phyloP scores from a whole-genome alignment of 331 rosid species.

The Pyrus hybrid region DNA sequence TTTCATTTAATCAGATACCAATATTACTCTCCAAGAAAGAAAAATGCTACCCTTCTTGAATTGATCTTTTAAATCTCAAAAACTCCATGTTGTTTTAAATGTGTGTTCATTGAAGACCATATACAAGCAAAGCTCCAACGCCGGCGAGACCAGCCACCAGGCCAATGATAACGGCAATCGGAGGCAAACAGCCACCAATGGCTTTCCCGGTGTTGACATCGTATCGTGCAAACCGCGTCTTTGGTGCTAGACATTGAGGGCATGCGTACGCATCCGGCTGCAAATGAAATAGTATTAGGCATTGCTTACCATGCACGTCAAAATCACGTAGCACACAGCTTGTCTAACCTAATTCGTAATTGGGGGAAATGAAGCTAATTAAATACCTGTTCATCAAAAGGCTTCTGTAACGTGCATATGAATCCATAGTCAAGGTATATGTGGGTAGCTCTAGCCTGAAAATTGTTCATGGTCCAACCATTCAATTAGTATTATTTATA shows the following conservation, averaged over 20 bases:
- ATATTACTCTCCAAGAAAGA: too few relatives aligned
- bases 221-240: slow-evolving; percentile 80
- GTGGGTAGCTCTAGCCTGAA: slow-evolving; percentile 97
- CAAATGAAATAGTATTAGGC: too few relatives aligned
- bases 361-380: not conserved
- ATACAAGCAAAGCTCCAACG: slow-evolving; percentile 89
- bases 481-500: not conserved
- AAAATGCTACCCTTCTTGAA: not conserved
- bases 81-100: not conserved
- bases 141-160: slow-evolving; percentile 72
- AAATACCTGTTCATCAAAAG: slow-evolving; percentile 80
- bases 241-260: slow-evolving; percentile 90
- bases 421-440: slow-evolving; percentile 93
- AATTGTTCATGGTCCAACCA: not conserved
- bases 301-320: too few relatives aligned
- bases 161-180: slow-evolving; percentile 84
- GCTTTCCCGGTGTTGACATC: slow-evolving; percentile 80
- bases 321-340: not conserved
- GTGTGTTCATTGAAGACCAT: slow-evolving; percentile 74
- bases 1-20: not conserved
- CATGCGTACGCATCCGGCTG: slow-evolving; percentile 71
- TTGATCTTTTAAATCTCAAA: not conserved
- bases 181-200: slow-evolving; percentile 87
- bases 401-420: slow-evolving; percentile 67
- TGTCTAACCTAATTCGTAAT: not conserved